These are phyloP conservation scores for Alternaria tenuissima DNA, from an alignment of 2,329 filamentous ascomycete genomes.

Conservation along the genomic window DNA sequence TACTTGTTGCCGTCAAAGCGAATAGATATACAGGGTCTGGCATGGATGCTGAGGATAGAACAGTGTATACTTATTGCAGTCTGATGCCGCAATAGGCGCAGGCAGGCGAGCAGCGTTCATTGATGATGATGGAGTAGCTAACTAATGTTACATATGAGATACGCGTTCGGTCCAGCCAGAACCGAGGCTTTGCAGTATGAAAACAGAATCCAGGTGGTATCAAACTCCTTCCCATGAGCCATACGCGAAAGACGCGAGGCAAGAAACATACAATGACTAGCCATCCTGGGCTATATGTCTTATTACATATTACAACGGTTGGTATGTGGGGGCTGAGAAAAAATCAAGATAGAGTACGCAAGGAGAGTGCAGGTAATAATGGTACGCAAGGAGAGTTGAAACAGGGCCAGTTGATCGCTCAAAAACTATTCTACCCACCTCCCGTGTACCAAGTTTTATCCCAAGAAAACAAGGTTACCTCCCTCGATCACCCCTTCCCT, in stretches of 20 bases:
- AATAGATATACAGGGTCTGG: not conserved
- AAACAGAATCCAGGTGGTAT: slow-evolving; percentile 8
- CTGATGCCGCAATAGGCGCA: not conserved
- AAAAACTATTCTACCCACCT: slow-evolving; percentile 23
- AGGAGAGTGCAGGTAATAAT: slow-evolving; percentile 8
- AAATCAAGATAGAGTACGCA: slow-evolving; percentile 2
- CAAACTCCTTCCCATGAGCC: slow-evolving; percentile 9
- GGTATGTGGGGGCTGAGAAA: not conserved
- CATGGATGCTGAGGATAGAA: not conserved
- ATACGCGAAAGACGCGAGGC: not conserved
- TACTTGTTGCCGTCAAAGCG: not conserved
- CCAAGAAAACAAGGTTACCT: slow-evolving; percentile 15
- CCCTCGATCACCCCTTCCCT: slow-evolving; percentile 8
- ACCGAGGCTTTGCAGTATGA: not conserved
- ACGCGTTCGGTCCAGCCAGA: slow-evolving; percentile 3
- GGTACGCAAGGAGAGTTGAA: slow-evolving; percentile 12
- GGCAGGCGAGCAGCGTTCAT: slow-evolving; percentile 7
- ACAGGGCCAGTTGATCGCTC: slow-evolving; percentile 24
- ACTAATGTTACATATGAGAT: slow-evolving; percentile 2
- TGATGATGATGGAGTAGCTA: not conserved
- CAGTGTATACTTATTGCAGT: not conserved
- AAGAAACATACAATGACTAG: slow-evolving; percentile 7
- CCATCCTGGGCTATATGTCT: slow-evolving; percentile 10
- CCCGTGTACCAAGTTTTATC: slow-evolving; percentile 18
- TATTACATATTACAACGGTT: slow-evolving; percentile 6